A percentile compares a stretch with the other conserved stretches of the same genome.
phyloP scores from a whole-genome alignment of 768 basidiomycete species.

The Lentinula guzmanii region DNA sequence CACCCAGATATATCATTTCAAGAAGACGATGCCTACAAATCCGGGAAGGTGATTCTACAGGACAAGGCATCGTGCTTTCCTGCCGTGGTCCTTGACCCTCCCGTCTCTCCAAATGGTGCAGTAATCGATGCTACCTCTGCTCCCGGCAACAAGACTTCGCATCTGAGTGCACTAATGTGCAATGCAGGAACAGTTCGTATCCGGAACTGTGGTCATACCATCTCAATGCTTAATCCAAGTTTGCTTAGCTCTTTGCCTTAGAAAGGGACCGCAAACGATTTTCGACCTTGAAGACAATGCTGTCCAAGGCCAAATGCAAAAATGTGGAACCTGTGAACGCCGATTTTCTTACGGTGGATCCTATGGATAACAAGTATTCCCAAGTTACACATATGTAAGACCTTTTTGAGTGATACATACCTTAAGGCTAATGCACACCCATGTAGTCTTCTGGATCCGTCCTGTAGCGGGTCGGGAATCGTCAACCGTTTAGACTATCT shows the following conservation, averaged over 20 bases:
- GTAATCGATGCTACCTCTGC: conserved; percentile 96
- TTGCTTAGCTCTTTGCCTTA: conserved; percentile 70
- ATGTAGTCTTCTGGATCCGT: conserved; percentile 78
- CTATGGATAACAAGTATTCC: conserved; percentile 53
- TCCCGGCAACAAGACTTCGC: conserved; percentile 97
- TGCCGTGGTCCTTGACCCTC: conserved; percentile 78
- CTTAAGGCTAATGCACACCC: conserved; percentile 1
- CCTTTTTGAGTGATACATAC: not conserved
- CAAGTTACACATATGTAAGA: conserved; percentile 79
- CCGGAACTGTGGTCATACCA: not conserved
- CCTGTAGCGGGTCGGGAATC: conserved; percentile 93
- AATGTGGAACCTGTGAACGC: conserved; percentile 72
- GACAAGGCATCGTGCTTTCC: conserved; percentile 99
- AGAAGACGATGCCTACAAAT: conserved; percentile 64
- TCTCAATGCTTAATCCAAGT: not conserved
- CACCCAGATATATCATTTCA: conserved; percentile 60
- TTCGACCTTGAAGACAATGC: conserved; percentile 79
- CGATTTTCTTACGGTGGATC: conserved; percentile 83
- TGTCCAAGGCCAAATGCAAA: conserved; percentile 73
- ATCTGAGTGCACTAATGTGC: conserved; percentile 82
- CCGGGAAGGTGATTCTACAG: conserved; percentile 86
- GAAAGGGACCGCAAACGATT: conserved; percentile 83
- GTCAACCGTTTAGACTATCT: conserved; percentile 86
- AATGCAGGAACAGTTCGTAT: conserved; percentile 69
- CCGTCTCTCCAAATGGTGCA: conserved; percentile 39